Evolutionary conservation across 2,329 filamentous ascomycete genomes (phyloP).

Genomic region (Colletotrichum zoysiae): DNA sequence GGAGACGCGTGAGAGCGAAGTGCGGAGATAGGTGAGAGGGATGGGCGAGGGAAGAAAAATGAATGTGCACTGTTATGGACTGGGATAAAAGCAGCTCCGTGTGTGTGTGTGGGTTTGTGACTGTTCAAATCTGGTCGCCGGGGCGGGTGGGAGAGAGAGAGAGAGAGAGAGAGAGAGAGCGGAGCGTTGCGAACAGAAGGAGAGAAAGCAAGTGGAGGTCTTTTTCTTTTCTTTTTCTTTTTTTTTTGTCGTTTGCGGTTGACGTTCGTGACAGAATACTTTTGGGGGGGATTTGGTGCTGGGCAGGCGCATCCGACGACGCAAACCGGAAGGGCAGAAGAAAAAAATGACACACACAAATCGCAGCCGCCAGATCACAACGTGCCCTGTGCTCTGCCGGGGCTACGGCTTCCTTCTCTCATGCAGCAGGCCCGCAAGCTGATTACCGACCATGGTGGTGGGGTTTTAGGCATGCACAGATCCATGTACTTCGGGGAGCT

Average conservation of each 20-base stretch:
- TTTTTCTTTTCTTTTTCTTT: conserved; percentile 28
- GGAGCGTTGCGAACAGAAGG: conserved; percentile 27
- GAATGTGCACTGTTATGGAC: conserved; percentile 36
- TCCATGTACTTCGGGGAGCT: conserved; percentile 28
- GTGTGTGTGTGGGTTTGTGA: conserved; percentile 34
- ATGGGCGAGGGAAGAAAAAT: conserved; percentile 35
- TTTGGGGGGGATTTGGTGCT: conserved; percentile 16
- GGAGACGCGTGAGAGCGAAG: conserved; percentile 39
- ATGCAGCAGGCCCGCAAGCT: conserved; percentile 7
- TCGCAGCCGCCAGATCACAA: conserved; percentile 31
- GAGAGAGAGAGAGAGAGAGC: conserved; percentile 20
- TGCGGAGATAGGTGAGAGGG: conserved; percentile 39
- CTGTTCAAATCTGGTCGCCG: conserved; percentile 37
- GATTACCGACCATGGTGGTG: conserved; percentile 34
- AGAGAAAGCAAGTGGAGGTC: conserved; percentile 19
- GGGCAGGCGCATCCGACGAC: conserved; percentile 23
- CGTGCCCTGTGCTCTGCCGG: conserved; percentile 41
- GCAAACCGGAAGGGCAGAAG: conserved; percentile 20
- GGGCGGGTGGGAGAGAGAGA: conserved; percentile 23
- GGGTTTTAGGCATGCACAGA: conserved; percentile 14
- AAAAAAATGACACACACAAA: conserved; percentile 32
- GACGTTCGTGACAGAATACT: conserved; percentile 27
- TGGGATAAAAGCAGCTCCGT: conserved; percentile 38
- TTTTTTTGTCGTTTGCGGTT: conserved; percentile 27
- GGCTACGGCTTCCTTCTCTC: conserved; percentile 1